These are phyloP conservation scores for Penicillium polonicum DNA, from an alignment of 2,329 filamentous ascomycete genomes.

Conservation along the genomic window DNA sequence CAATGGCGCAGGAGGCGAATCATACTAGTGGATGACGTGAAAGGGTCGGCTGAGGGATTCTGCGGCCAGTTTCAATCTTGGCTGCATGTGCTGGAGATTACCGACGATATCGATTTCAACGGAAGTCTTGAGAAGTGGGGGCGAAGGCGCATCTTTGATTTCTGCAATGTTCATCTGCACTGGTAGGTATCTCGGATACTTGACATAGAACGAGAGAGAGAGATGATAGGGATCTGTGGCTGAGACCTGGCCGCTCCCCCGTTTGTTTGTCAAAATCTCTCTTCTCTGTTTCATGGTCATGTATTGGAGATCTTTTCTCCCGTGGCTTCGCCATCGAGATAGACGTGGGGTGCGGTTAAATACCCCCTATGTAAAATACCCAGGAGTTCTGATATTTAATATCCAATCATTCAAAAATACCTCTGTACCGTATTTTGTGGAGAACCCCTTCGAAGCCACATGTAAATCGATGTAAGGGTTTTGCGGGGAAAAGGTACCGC, in stretches of 20 bases:
- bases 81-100: neutral
- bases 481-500: neutral
- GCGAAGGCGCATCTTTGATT: conserved; percentile 4
- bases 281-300: neutral
- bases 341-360: neutral
- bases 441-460: neutral
- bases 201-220: neutral
- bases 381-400: conserved; percentile 1
- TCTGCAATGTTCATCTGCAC: conserved; percentile 2
- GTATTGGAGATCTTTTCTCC: neutral
- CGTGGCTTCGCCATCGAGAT: neutral
- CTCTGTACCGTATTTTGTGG: neutral
- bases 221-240: neutral
- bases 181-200: neutral
- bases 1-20: conserved; percentile 48
- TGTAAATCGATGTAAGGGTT: neutral
- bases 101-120: neutral
- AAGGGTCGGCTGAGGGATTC: neutral
- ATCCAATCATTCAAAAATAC: neutral
- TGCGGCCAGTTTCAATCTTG: neutral
- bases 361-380: conserved; percentile 1
- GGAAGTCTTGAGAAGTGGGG: conserved; percentile 3
- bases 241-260: neutral
- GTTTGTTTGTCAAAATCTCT: neutral
- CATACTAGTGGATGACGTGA: conserved; percentile 34